phyloP scores from a whole-genome alignment of 73 alveolate species.

The Paramecium sexaurelia region DNA sequence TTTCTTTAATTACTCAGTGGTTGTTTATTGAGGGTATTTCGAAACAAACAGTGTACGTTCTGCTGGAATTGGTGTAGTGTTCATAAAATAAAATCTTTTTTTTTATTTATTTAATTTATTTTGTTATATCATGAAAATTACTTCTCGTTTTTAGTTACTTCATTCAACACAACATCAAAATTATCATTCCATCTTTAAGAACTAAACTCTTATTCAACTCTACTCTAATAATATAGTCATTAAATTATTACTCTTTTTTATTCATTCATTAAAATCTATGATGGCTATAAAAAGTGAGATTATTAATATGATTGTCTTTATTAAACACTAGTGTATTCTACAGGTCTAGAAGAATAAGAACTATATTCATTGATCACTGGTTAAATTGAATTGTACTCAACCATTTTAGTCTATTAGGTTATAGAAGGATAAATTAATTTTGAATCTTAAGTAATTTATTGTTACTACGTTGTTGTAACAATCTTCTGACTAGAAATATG shows the following conservation, averaged over 20 bases:
- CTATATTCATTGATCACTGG: neutral
- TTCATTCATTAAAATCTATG: neutral
- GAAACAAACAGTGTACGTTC: conserved; percentile 27
- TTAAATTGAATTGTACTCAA: neutral
- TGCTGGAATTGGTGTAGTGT: neutral
- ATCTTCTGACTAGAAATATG: neutral
- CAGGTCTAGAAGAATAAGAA: neutral
- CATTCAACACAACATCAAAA: neutral
- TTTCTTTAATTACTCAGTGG: conserved; percentile 20
- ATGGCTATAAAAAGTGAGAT: neutral
- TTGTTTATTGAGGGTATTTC: neutral
- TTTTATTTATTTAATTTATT: neutral
- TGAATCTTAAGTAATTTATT: neutral
- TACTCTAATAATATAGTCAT: neutral
- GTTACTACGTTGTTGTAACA: neutral
- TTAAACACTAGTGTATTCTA: neutral
- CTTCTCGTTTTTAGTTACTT: neutral
- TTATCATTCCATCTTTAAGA: conserved; percentile 19
- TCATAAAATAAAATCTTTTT: conserved; percentile 4
- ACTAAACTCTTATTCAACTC: neutral
- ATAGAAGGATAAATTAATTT: neutral
- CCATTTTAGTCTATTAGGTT: neutral
- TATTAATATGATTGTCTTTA: neutral
- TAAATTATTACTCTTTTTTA: neutral
- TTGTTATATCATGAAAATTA: neutral